phyloP scores from a whole-genome alignment of 345 rosid species.

The Alliaria petiolata region DNA sequence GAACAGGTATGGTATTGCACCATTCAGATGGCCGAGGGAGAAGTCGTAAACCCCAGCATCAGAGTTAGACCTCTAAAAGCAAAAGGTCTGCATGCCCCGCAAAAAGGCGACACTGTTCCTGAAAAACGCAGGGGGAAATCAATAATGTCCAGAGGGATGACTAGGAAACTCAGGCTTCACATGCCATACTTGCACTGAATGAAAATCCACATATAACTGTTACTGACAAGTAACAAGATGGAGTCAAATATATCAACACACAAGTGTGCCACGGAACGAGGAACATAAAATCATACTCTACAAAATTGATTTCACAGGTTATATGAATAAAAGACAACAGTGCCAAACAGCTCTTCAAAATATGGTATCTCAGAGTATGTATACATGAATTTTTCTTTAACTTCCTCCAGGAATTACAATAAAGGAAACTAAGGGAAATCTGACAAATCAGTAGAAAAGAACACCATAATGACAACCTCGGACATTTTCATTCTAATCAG shows the following conservation, averaged over 20 bases:
- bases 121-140: slow-evolving; percentile 52
- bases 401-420: slow-evolving; percentile 27
- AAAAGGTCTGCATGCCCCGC: slow-evolving; percentile 38
- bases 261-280: not conserved
- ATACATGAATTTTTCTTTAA: slow-evolving; percentile 16
- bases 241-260: slow-evolving; percentile 13
- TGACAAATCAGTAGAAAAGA: slow-evolving; percentile 5
- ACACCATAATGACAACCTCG: slow-evolving; percentile 12
- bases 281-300: not conserved
- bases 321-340: too few relatives aligned
- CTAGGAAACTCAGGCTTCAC: slow-evolving; percentile 8
- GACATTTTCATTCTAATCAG: slow-evolving; percentile 25
- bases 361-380: slow-evolving; percentile 12
- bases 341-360: not conserved
- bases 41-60: slow-evolving; percentile 39
- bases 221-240: slow-evolving; percentile 8
- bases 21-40: slow-evolving; percentile 25
- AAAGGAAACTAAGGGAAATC: not conserved
- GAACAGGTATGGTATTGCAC: slow-evolving; percentile 30
- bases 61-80: slow-evolving; percentile 44
- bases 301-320: not conserved
- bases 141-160: slow-evolving; percentile 34
- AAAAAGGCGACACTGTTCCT: slow-evolving; percentile 47
- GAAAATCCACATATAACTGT: not conserved
- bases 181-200: slow-evolving; percentile 9